Conservation (phyloP, 441 rosid genomes). For the Macaranga tanarius region DNA sequence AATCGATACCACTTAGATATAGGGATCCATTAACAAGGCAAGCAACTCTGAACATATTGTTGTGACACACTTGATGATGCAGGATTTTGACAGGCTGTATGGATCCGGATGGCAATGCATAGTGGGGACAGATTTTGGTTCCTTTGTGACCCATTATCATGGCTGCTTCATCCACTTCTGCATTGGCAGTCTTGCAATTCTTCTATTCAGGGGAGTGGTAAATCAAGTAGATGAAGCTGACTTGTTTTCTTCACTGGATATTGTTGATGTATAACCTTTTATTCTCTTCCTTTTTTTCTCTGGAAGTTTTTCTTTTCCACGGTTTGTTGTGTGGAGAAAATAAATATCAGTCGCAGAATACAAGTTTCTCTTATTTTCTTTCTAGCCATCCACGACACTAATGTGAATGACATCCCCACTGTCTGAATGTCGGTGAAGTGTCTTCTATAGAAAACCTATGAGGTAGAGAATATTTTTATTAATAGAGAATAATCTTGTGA, state of each 20-base stretch:
- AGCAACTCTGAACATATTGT: slow-evolving; percentile 2
- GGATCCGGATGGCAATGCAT: slow-evolving; percentile 46
- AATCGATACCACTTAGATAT: not conserved
- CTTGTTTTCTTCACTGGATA: slow-evolving; percentile 25
- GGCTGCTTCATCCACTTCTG: slow-evolving; percentile 48
- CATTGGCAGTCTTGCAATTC: slow-evolving; percentile 36
- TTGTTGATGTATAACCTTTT: slow-evolving; percentile 10
- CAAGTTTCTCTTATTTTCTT: slow-evolving; percentile 10
- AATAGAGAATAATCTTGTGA: not conserved
- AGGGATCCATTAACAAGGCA: not conserved
- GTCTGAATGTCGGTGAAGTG: slow-evolving; percentile 13
- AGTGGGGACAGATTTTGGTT: slow-evolving; percentile 42
- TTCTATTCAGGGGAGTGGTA: slow-evolving; percentile 35
- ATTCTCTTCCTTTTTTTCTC: not conserved
- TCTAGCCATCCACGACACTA: slow-evolving; percentile 2
- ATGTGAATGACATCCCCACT: slow-evolving; percentile 3
- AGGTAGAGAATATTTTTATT: not conserved
- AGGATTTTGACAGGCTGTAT: slow-evolving; percentile 38
- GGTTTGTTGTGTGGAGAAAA: slow-evolving; percentile 18
- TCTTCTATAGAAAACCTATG: slow-evolving; percentile 2
- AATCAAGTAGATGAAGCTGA: slow-evolving; percentile 26
- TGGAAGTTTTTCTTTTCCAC: slow-evolving; percentile 1
- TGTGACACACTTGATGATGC: slow-evolving; percentile 17
- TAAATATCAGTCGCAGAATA: slow-evolving; percentile 19
- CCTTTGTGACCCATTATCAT: slow-evolving; percentile 41